Percentiles rank a stretch among this genome's conserved stretches.
These are phyloP conservation scores for Cordyceps javanica DNA, from an alignment of 2,329 filamentous ascomycete species.

Conservation along the genomic window DNA sequence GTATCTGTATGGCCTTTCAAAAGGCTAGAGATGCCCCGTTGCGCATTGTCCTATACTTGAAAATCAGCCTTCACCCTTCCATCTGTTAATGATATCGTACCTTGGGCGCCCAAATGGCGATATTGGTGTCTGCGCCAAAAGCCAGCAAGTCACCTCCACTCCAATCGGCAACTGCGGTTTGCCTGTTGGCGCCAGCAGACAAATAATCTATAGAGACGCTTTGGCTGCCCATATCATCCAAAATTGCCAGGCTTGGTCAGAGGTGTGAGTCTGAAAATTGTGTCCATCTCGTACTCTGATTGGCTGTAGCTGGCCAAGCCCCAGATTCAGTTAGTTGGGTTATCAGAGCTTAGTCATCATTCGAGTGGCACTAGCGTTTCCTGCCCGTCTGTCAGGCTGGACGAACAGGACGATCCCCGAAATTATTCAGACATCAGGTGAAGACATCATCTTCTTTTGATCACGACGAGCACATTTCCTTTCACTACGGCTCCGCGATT, in stretches of 20 bases:
- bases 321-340: neutral
- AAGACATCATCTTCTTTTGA: neutral
- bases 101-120: constrained; percentile 79
- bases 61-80: neutral
- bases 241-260: constrained; percentile 12
- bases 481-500: no score
- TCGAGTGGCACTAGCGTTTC: neutral
- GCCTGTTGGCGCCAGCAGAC: constrained; percentile 81
- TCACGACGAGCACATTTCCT: no score
- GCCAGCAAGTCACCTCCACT: constrained; percentile 66
- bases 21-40: constrained; percentile 57
- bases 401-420: neutral
- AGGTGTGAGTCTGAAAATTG: constrained; percentile 29
- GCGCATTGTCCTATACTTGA: constrained; percentile 27
- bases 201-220: constrained; percentile 46
- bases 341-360: constrained; percentile 4
- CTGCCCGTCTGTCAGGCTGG: neutral
- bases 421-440: neutral
- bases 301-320: constrained; percentile 22
- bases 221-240: constrained; percentile 23
- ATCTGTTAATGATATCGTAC: constrained; percentile 37
- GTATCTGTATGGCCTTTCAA: constrained; percentile 70
- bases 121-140: constrained; percentile 82
- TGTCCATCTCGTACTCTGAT: constrained; percentile 28
- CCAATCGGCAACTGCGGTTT: constrained; percentile 90